Percentiles rank a stretch among this genome's conserved stretches.
Evolutionary conservation across 1,284 basidiomycete species (phyloP).

Genomic region (Ceraceosorus guamensis): DNA sequence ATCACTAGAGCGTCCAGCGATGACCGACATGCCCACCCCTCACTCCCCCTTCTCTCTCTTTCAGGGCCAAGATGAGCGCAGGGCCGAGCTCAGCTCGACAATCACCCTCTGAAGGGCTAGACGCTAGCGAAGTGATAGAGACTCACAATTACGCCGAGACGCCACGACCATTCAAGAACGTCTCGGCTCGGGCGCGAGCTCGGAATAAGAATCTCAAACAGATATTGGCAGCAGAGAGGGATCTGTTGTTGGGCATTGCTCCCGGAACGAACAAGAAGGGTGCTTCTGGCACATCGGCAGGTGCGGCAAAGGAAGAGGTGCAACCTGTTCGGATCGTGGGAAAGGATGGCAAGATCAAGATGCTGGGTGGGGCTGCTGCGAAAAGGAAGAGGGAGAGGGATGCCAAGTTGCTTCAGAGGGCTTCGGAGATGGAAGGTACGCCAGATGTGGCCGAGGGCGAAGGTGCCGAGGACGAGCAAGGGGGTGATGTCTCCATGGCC

Average conservation of each 20-base stretch:
- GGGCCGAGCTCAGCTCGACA: too few species aligned
- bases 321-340: background rate
- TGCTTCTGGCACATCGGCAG: constrained; percentile 1
- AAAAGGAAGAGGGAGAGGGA: too few species aligned
- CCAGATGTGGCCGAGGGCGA: background rate
- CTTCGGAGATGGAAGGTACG: too few species aligned
- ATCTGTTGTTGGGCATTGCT: constrained; percentile 1
- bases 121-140: background rate
- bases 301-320: background rate
- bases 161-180: constrained; percentile 11
- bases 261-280: background rate
- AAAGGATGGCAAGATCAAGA: background rate
- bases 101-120: too few species aligned
- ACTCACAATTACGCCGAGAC: constrained; percentile 2
- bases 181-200: background rate
- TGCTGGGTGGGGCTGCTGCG: background rate
- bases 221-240: constrained; percentile 11
- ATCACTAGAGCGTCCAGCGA: too few species aligned
- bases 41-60: too few species aligned
- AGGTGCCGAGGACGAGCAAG: background rate
- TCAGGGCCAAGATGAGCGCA: too few species aligned
- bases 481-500: background rate
- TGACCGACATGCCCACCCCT: too few species aligned
- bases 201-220: constrained; percentile 10
- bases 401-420: too few species aligned